A percentile compares a stretch with the other conserved stretches of the same genome.
phyloP scores from a whole-genome alignment of 2,329 filamentous ascomycete genomes.

The Shiraia bambusicola region DNA sequence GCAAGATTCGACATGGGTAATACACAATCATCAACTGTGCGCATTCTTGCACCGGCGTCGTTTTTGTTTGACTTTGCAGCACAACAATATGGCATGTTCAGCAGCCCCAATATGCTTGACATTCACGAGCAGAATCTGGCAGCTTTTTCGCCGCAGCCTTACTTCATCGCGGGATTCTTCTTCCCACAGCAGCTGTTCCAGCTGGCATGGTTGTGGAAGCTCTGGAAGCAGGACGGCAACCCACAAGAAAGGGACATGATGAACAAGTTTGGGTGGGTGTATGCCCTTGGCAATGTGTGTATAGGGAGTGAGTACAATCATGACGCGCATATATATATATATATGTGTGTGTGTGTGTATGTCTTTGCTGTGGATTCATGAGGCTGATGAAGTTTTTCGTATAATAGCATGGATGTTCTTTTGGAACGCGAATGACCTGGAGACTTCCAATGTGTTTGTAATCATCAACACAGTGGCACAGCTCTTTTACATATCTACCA shows the following conservation, averaged over 20 bases:
- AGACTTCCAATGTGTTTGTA: conserved; percentile 58
- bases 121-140: conserved; percentile 60
- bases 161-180: conserved; percentile 62
- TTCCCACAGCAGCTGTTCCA: conserved; percentile 63
- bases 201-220: conserved; percentile 58
- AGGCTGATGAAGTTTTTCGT: not conserved
- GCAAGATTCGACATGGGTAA: conserved; percentile 50
- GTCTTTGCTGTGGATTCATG: not conserved
- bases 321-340: too few species aligned
- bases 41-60: conserved; percentile 56
- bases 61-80: conserved; percentile 60
- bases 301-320: conserved; percentile 56
- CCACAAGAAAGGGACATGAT: conserved; percentile 52
- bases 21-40: conserved; percentile 55
- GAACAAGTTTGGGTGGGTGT: conserved; percentile 57
- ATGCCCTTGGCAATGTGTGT: conserved; percentile 59
- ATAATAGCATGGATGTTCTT: conserved; percentile 60
- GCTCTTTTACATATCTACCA: conserved; percentile 55
- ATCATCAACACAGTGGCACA: conserved; percentile 57
- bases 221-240: conserved; percentile 53
- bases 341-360: not conserved
- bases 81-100: conserved; percentile 62
- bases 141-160: conserved; percentile 61
- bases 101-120: conserved; percentile 60
- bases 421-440: conserved; percentile 58